These are phyloP conservation scores for Boletus semigastroideus DNA, from an alignment of 1,284 basidiomycete species.

Conservation along the genomic window DNA sequence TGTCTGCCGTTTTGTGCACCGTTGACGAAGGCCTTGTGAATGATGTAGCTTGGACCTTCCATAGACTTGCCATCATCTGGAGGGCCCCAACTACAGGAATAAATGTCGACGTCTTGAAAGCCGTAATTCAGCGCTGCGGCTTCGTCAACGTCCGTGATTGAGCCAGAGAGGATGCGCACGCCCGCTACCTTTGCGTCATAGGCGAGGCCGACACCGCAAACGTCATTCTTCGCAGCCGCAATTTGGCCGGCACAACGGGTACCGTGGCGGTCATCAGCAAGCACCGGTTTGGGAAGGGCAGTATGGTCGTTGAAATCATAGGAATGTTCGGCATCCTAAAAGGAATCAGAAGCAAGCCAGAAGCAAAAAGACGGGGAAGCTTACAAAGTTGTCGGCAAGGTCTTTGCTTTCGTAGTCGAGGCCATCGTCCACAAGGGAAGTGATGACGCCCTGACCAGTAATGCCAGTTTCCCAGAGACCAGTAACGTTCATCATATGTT, in stretches of 20 bases:
- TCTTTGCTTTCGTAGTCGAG: conserved; percentile 90
- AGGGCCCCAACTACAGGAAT: conserved; percentile 96
- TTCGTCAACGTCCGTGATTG: conserved; percentile 98
- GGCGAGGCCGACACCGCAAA: conserved; percentile 94
- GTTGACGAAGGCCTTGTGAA: conserved; percentile 93
- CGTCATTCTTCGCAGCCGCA: conserved; percentile 94
- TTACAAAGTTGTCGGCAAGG: conserved; percentile 87
- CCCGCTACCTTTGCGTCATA: conserved; percentile 92
- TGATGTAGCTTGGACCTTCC: conserved; percentile 92
- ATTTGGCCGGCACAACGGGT: conserved; percentile 98
- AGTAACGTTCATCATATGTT: conserved; percentile 84
- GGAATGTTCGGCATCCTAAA: conserved; percentile 83
- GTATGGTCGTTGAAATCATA: conserved; percentile 98
- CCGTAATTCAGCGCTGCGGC: conserved; percentile 94
- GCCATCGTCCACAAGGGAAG: conserved; percentile 95
- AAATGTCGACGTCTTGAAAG: conserved; percentile 91
- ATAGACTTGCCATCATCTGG: conserved; percentile 94
- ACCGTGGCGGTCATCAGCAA: conserved; percentile 94
- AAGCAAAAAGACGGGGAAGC: conserved; percentile 35
- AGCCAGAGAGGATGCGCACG: conserved; percentile 92
- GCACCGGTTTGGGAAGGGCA: conserved; percentile 81
- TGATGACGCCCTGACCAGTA: conserved; percentile 83
- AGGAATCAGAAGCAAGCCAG: conserved; percentile 4
- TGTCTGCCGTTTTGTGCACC: conserved; percentile 90
- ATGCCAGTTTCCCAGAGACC: conserved; percentile 86